Percentiles rank a stretch among this genome's conserved stretches.
Conservation (phyloP, 2,329 filamentous ascomycete genomes). For the Didymella exigua region DNA sequence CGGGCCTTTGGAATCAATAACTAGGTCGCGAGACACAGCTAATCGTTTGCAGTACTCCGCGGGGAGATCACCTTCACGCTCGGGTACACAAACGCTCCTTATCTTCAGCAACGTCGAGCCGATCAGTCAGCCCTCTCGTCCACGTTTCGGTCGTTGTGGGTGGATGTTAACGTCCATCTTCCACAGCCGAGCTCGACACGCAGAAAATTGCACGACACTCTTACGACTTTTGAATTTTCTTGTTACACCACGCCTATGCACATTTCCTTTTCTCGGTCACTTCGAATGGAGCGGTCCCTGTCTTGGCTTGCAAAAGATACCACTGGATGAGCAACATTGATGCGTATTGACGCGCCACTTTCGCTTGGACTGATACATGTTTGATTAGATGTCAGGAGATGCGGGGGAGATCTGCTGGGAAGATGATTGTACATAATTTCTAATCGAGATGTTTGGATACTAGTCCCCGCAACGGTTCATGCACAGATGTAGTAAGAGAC, state of each 20-base stretch:
- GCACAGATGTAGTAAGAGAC: too few species aligned
- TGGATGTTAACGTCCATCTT: conserved; percentile 10
- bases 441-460: conserved; percentile 10
- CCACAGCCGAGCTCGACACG: background rate
- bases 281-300: background rate
- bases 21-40: conserved; percentile 42
- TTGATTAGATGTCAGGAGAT: background rate
- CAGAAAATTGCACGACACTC: background rate
- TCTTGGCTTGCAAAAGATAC: conserved; percentile 10
- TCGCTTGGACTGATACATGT: conserved; percentile 5
- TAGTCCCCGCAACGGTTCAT: background rate
- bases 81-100: conserved; percentile 9
- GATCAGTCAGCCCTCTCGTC: conserved; percentile 5
- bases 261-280: conserved; percentile 1
- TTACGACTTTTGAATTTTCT: background rate
- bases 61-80: background rate
- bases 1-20: conserved; percentile 68
- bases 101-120: conserved; percentile 5
- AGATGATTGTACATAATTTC: conserved; percentile 11
- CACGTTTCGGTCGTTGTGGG: conserved; percentile 10
- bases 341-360: conserved; percentile 7
- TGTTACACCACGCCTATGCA: background rate
- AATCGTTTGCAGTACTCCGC: conserved; percentile 13
- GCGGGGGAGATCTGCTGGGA: background rate
- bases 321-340: conserved; percentile 6